Percentiles rank a stretch among this genome's conserved stretches.
Conservation (phyloP, 176 grass and related monocot genomes). For the Musa beccarii region DNA sequence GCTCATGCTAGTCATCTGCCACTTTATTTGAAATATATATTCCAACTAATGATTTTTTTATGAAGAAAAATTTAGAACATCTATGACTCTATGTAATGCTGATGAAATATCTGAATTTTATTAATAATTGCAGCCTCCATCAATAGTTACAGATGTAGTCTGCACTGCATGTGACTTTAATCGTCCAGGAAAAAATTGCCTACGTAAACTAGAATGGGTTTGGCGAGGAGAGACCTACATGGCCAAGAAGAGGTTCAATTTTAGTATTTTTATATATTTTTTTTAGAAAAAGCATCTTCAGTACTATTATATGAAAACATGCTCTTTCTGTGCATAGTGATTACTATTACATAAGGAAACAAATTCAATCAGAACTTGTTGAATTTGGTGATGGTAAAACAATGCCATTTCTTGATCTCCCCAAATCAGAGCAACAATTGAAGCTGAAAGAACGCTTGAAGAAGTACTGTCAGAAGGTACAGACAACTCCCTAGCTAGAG, state of each 20-base stretch:
- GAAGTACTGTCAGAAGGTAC: slow-evolving; percentile 96
- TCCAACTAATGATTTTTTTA: not conserved
- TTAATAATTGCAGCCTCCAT: slow-evolving; percentile 55
- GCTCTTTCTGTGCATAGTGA: slow-evolving; percentile 37
- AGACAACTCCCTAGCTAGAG: not conserved
- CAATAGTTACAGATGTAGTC: slow-evolving; percentile 92
- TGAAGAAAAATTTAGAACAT: not conserved
- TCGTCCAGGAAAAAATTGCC: slow-evolving; percentile 92
- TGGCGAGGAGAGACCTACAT: slow-evolving; percentile 93
- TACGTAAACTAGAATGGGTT: slow-evolving; percentile 94
- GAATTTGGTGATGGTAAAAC: slow-evolving; percentile 49
- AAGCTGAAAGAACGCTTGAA: slow-evolving; percentile 94
- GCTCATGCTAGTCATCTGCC: too few relatives aligned
- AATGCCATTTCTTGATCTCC: slow-evolving; percentile 80
- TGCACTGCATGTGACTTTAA: slow-evolving; percentile 99
- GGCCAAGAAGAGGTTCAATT: slow-evolving; percentile 68
- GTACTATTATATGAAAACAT: not conserved
- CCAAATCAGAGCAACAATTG: slow-evolving; percentile 78
- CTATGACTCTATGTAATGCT: not conserved
- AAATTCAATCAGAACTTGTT: slow-evolving; percentile 88
- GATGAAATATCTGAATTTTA: slow-evolving; percentile 5
- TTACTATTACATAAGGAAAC: slow-evolving; percentile 96
- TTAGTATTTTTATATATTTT: slow-evolving; percentile 18
- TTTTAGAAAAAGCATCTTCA: not conserved
- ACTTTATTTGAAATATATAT: not conserved